Base-by-base conservation (phyloP, 179 eudicot species). In the Spergularia azorica region DNA sequence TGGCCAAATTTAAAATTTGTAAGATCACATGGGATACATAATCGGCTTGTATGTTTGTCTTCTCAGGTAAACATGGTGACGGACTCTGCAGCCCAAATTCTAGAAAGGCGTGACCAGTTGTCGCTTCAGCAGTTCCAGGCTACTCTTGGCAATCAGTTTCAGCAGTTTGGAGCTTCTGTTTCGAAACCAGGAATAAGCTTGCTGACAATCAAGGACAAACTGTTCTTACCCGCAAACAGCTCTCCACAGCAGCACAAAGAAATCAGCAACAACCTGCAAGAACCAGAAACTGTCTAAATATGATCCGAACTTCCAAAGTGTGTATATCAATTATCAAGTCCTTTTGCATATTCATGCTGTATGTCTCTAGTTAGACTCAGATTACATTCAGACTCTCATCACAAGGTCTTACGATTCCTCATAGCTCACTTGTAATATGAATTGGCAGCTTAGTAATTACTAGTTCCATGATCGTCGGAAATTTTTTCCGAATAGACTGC, bases 91-190 rank as follows among this genome's bases (percentile, higher is more conserved):
- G 63, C 77, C 50, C 51, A 77, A 80, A 21, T 80, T 52, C 62
- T 83, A 26, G 79, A 83, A 73, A 70, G 69, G 8, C 79, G 79
- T 32, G 79, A 83, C 61, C 60, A 39, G 48, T 51, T 73, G 70
- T 17, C 74, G 9, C 83, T 69, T 77, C 81, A 70, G 74, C 62
- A 73, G 26, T 57, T 80, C 64, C 86, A 83, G 61, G 83, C 81
- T 12, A 52, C 68, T 20, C 60, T 80, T 4, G 57, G 73, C 41
- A 48, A 70, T 38, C 81, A 80, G 79, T 75, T 83, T 70, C 75
- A 71, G 59, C 80, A 67, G 69, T 62, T 83, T 18, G 73, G 62
- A 56, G 67, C 63, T 32, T 66, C 77, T 68, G 67, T 83, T 38
- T 76, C 73, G 67, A 77, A 77, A 26, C 81, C 83, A 63, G 74